Evolutionary conservation across 768 basidiomycete genomes (phyloP).

Genomic region (Lentinula detonsa): DNA sequence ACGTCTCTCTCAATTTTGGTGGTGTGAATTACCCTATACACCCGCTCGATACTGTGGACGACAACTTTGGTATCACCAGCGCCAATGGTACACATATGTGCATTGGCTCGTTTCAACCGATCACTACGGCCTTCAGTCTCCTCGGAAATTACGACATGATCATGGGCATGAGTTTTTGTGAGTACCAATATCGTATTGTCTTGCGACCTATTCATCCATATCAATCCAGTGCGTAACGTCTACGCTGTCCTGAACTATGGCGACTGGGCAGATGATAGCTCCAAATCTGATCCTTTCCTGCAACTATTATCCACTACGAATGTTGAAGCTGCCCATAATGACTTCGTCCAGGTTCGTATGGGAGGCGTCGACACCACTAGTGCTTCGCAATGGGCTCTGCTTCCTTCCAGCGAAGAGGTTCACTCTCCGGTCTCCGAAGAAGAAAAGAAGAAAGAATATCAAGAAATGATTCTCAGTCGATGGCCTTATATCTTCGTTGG

Average conservation of each 20-base stretch:
- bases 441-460: constrained; percentile 63
- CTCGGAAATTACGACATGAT: constrained; percentile 80
- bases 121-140: constrained; percentile 72
- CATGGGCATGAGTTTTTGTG: constrained; percentile 76
- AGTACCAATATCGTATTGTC: constrained; percentile 17
- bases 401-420: constrained; percentile 52
- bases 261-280: constrained; percentile 48
- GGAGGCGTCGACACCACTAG: constrained; percentile 52
- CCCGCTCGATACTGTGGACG: constrained; percentile 62
- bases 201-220: constrained; percentile 3
- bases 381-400: constrained; percentile 48
- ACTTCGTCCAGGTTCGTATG: constrained; percentile 61
- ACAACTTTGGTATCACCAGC: constrained; percentile 47
- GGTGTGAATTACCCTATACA: constrained; percentile 66
- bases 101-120: constrained; percentile 79
- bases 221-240: constrained; percentile 58
- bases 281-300: constrained; percentile 53
- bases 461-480: constrained; percentile 58
- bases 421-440: constrained; percentile 57
- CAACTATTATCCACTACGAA: constrained; percentile 63
- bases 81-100: constrained; percentile 50
- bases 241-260: constrained; percentile 74
- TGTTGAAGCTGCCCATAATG: constrained; percentile 43
- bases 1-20: constrained; percentile 66
- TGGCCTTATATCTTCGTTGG: constrained; percentile 72